Base-by-base conservation (phyloP, 495 filamentous ascomycete species). In the Aspergillus leporis region DNA sequence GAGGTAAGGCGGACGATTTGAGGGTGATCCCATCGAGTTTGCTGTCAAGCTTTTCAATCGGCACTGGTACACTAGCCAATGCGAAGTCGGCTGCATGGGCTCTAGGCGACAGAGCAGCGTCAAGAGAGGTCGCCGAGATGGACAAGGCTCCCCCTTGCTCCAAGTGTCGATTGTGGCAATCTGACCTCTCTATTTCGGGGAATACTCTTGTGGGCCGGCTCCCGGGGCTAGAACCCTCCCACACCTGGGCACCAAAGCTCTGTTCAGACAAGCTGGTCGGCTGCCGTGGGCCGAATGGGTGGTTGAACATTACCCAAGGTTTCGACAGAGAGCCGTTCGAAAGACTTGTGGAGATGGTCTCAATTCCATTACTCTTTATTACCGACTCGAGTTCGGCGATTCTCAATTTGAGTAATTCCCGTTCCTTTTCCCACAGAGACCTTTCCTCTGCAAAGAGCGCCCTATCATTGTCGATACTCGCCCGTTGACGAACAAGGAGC, bases 31-130 rank as follows among this genome's bases (percentile, higher is more conserved):
- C 78, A 50, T 80, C 78, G 14, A 80, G 67, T 48, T 66, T 74
- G 61, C 76, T 79, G 55, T 80, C 78, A 19, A 80, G 70, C 63
- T 74, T 78, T 54, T 79, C 75, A 53, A 80, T 80, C 14, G 76
- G 78, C 41, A 80, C 74, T 4, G 77, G 68, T 18, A 74, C 57
- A 51, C 66, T 71, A 49, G 62, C 50, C 36, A 54, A 41, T 21
- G 58, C 19, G 8, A 52, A 51, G 51, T 76, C 72, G 30, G 51
- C 63, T 19, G 66, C 55, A 46, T 59, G 70, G 30, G 73, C 61
- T 49, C 66, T 68, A 23, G 76, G 74, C 9, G 76, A 79, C 43
- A 80, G 69, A 14, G 78, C 76, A 36, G 68, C 73, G 59, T 79
- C 78, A 23, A 80, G 68, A 57, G 75, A 77, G 2, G 69, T 69